Evolutionary conservation across 2,329 filamentous ascomycete species (phyloP), one percentile per base, ranked within the genome.

Genomic region (Alternaria infectoria): DNA sequence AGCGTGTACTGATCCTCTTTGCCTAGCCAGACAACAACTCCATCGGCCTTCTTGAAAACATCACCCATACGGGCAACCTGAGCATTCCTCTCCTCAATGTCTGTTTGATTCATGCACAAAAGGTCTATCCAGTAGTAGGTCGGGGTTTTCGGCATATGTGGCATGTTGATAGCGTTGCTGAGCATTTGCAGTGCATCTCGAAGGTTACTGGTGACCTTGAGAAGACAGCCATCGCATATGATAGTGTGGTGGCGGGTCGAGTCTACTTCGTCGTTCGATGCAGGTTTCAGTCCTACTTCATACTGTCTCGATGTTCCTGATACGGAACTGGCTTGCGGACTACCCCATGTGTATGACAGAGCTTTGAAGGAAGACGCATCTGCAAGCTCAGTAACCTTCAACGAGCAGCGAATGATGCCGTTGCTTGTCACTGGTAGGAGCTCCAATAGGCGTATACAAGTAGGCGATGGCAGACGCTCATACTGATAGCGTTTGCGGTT

Each of bases 1-100:
- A 61, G 43, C 1, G 70, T 73, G 36, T 67, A 71, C 15, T 70
- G 67, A 57, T 74, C 71, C 54, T 75, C 73, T 26, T 73, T 70
- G 25, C 74, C 76, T 11, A 79, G 64, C 76, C 75, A 79, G 5
- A 76, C 69, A 17, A 78, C 64, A 15, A 76, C 71, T 25, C 67
- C 66, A 17, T 68, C 47, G 10, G 75, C 72, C 58, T 54, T 59
- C 46, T 63, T 63, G 59, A 74, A 77, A 25, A 77, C 75, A 12
- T 70, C 64, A 3, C 69, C 73, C 75, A 78, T 78, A 17, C 64
- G 67, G 17, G 71, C 64, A 17, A 78, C 74, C 45, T 77, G 74
- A 7, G 50, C 47, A 44, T 72, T 76, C 26, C 72, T 49, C 54
- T 77, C 75, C 11, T 60, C 21, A 10, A 70, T 63, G 49, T 74